A percentile compares a stretch with the other conserved stretches of the same genome.
These are phyloP conservation scores for Leptographium procerum DNA, from an alignment of 2,329 filamentous ascomycete genomes.

Conservation along the genomic window DNA sequence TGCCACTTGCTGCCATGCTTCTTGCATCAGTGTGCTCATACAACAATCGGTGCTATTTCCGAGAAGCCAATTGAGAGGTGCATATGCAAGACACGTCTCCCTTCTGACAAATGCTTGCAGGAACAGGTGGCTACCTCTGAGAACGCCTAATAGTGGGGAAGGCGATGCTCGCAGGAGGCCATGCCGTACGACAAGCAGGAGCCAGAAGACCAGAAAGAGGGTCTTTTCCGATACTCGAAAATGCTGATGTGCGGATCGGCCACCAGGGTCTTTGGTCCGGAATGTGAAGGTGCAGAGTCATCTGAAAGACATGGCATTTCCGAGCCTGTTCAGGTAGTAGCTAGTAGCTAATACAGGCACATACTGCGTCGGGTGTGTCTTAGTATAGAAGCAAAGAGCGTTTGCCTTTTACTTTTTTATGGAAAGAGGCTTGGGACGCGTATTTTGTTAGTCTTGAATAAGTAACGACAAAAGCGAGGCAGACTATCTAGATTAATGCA, in stretches of 20 bases:
- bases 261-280: background rate
- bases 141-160: background rate
- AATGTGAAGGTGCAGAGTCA: no score
- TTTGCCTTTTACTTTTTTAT: background rate
- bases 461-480: background rate
- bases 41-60: background rate
- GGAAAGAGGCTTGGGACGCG: background rate
- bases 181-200: background rate
- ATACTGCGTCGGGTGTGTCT: background rate
- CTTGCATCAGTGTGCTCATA: background rate
- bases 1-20: background rate
- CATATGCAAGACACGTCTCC: background rate
- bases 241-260: constrained; percentile 1
- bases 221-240: background rate
- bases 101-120: background rate
- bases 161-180: background rate
- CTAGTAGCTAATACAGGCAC: background rate
- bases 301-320: no score
- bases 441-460: background rate
- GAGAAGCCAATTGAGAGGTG: background rate
- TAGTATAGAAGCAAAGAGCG: no score
- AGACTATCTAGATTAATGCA: background rate
- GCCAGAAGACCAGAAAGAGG: background rate
- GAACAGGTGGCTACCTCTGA: background rate
- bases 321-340: no score